phyloP scores from a whole-genome alignment of 352 stramenopile species.

The Pythium volutum region DNA sequence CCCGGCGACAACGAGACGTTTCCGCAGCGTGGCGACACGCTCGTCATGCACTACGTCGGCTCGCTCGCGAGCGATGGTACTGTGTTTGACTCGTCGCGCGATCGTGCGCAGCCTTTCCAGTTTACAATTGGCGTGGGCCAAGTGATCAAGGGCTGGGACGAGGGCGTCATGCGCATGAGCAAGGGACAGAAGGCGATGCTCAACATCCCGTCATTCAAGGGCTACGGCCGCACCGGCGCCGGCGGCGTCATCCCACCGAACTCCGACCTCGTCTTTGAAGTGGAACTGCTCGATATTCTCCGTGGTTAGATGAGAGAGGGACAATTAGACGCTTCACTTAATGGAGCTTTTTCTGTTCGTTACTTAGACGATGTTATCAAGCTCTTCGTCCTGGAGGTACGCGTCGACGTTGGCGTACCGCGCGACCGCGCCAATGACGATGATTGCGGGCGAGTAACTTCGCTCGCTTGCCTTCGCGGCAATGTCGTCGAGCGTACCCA shows the following conservation, averaged over 20 bases:
- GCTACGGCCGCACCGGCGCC: conserved; percentile 87
- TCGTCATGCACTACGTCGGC: conserved; percentile 86
- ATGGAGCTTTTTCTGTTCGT: not conserved
- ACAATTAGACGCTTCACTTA: not conserved
- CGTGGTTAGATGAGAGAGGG: conserved; percentile 1
- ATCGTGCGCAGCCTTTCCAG: conserved; percentile 72
- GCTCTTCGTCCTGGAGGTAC: conserved; percentile 49
- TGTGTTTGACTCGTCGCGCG: conserved; percentile 76
- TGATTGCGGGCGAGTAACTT: conserved; percentile 73
- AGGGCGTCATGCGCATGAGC: conserved; percentile 94
- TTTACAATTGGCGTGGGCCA: conserved; percentile 80
- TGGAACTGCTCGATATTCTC: conserved; percentile 89
- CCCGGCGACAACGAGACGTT: conserved; percentile 64
- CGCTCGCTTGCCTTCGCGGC: conserved; percentile 36
- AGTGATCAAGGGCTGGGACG: conserved; percentile 95
- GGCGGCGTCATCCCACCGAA: conserved; percentile 89
- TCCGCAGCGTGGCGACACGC: conserved; percentile 60
- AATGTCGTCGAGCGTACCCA: conserved; percentile 54
- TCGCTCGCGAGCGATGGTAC: conserved; percentile 58
- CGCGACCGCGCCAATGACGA: conserved; percentile 57
- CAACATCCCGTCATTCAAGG: conserved; percentile 90
- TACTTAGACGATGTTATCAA: conserved; percentile 24
- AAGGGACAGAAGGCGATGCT: conserved; percentile 92
- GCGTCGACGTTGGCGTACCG: conserved; percentile 53
- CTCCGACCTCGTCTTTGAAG: conserved; percentile 92